phyloP scores from a whole-genome alignment of 1,284 basidiomycete genomes.

The Sparassis latifolia region DNA sequence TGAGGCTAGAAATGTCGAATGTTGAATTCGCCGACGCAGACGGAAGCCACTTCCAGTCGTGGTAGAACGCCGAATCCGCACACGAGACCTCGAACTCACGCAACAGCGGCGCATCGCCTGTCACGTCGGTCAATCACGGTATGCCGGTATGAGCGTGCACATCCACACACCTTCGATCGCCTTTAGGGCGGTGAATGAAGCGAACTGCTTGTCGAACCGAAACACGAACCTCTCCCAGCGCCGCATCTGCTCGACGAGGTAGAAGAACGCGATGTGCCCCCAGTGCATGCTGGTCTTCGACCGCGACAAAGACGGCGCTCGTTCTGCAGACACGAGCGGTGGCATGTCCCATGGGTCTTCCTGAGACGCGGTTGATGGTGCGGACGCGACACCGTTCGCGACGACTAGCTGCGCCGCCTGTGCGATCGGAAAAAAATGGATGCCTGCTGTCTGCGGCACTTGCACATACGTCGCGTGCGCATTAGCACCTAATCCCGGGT shows the following conservation, averaged over 20 bases:
- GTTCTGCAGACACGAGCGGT: constrained; percentile 9
- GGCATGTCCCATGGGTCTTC: constrained; percentile 16
- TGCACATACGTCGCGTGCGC: constrained; percentile 11
- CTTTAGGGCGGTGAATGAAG: constrained; percentile 61
- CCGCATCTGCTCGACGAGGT: constrained; percentile 70
- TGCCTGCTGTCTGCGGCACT: constrained; percentile 9
- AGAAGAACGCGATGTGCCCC: constrained; percentile 73
- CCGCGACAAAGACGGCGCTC: constrained; percentile 11
- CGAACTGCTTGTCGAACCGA: constrained; percentile 66
- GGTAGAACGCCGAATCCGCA: constrained; percentile 52
- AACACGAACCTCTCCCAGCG: constrained; percentile 77
- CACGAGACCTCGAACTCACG: constrained; percentile 72
- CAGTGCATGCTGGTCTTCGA: constrained; percentile 50
- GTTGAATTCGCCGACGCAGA: constrained; percentile 34
- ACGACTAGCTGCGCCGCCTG: constrained; percentile 6
- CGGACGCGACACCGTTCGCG: constrained; percentile 7
- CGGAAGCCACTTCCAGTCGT: constrained; percentile 68
- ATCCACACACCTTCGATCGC: constrained; percentile 52
- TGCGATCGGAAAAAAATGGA: constrained; percentile 14
- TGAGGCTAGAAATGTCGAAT: constrained; percentile 38
- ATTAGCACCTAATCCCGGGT: constrained; percentile 9
- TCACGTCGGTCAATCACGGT: background rate
- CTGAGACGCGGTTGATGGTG: constrained; percentile 5
- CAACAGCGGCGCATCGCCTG: constrained; percentile 64
- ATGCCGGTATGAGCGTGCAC: background rate